Conservation (phyloP, 345 rosid species). For the Geranium rotundifolium region DNA sequence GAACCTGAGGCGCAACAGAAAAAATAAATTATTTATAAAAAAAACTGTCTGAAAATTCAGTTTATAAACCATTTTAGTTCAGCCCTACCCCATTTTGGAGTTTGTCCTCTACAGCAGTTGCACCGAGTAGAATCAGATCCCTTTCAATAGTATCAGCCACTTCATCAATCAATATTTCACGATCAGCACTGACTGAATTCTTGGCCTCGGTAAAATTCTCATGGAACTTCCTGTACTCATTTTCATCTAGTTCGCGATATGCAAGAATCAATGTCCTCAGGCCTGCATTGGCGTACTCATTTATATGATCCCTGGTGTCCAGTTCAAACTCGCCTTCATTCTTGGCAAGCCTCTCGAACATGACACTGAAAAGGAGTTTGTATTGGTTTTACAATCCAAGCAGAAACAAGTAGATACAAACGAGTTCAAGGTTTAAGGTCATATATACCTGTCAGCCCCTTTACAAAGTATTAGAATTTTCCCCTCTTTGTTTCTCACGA, state of each 20-base stretch:
- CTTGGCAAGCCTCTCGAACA: slow-evolving; percentile 74
- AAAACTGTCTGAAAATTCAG: background rate
- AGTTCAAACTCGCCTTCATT: slow-evolving; percentile 41
- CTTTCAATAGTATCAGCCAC: slow-evolving; percentile 54
- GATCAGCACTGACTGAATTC: slow-evolving; percentile 56
- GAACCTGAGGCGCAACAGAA: slow-evolving; percentile 38
- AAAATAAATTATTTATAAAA: background rate
- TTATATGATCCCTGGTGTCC: slow-evolving; percentile 48
- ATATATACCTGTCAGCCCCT: slow-evolving; percentile 90
- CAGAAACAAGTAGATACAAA: background rate
- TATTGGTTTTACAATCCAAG: background rate
- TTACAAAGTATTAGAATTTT: slow-evolving; percentile 54
- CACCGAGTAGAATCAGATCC: slow-evolving; percentile 73
- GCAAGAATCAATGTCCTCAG: slow-evolving; percentile 78
- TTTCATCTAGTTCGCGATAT: slow-evolving; percentile 65
- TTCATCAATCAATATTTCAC: slow-evolving; percentile 46
- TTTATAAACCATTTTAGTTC: slow-evolving; percentile 5
- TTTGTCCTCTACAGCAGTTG: slow-evolving; percentile 95
- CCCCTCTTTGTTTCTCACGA: slow-evolving; percentile 59
- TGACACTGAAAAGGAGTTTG: slow-evolving; percentile 38
- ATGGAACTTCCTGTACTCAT: slow-evolving; percentile 46
- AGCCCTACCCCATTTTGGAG: slow-evolving; percentile 85
- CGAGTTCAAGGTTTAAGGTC: background rate
- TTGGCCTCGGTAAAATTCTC: slow-evolving; percentile 52
- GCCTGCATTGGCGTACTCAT: slow-evolving; percentile 87